Base-by-base conservation (phyloP, 2,329 filamentous ascomycete genomes). In the Penicillium sclerotigenum region DNA sequence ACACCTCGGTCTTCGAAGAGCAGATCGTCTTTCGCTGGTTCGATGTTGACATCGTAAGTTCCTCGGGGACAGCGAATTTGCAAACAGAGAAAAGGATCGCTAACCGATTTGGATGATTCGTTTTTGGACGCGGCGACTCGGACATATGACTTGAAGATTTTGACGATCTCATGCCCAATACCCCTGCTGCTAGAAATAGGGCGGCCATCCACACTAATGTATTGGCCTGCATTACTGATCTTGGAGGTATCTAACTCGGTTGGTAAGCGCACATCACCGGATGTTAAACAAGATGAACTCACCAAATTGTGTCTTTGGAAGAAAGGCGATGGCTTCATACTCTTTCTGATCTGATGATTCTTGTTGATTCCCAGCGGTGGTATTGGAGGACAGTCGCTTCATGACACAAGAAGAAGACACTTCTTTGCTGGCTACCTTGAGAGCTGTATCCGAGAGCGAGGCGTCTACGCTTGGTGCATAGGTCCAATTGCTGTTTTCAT, bases 11-110 rank as follows among this genome's bases (percentile, higher is more conserved):
- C 73, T 31, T 80, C 78, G 62, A 87, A 86, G 3, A 86, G 63
- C 1, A 87, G 76, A 67, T 87, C 81, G 64, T 87, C 83, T 64
- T 87, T 87, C 1, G 80, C 78, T 4, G 85, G 84, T 62, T 87
- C 85, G 34, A 87, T 73, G 57, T 87, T 87, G 5, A 79, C 76
- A 69, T 87, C 85, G 65, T 87, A 87, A 41, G 75, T 80, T 7
- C 77, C 79, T 10, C 66, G 63, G 2, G 80, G 79, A 66, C 83
- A 87, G 1, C 64, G 62, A 9, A 87, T 76, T 33, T 81, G 78
- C 48, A 87, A 64, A 58, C 74, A 81, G 11, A 86, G 62, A 63
- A 87, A 86, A 0, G 82, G 82, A 47, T 84, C 79, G 31, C 76
- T 78, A 38, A 78, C 52, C 6, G 62, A 62, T 22, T 55, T 60